Evolutionary conservation across 2,329 filamentous ascomycete genomes (phyloP).

Genomic region (Claviceps arundinis): DNA sequence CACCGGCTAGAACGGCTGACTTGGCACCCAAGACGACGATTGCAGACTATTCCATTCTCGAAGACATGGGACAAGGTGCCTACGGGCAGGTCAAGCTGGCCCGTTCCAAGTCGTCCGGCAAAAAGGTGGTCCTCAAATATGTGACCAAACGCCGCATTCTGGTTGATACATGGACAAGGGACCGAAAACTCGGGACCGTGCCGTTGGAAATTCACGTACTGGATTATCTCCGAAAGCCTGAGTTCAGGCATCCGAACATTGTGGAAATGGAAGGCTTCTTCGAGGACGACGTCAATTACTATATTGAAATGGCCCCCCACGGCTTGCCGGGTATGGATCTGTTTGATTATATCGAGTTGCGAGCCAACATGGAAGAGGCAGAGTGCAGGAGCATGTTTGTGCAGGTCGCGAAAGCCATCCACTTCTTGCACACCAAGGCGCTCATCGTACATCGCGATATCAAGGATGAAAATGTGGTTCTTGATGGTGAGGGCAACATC

Average conservation of each 20-base stretch:
- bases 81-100: slow-evolving; percentile 97
- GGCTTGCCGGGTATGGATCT: slow-evolving; percentile 95
- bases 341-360: slow-evolving; percentile 96
- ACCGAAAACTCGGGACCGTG: slow-evolving; percentile 83
- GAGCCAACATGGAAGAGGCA: slow-evolving; percentile 88
- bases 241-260: slow-evolving; percentile 53
- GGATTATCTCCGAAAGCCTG: slow-evolving; percentile 74
- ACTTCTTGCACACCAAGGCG: slow-evolving; percentile 83
- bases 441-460: slow-evolving; percentile 94
- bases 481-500: slow-evolving; percentile 89
- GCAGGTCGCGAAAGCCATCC: slow-evolving; percentile 79
- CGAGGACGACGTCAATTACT: slow-evolving; percentile 82
- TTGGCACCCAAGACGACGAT: slow-evolving; percentile 63
- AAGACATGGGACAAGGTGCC: slow-evolving; percentile 96
- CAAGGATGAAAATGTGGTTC: slow-evolving; percentile 95
- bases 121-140: slow-evolving; percentile 91
- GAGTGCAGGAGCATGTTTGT: slow-evolving; percentile 93
- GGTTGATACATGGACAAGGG: slow-evolving; percentile 95
- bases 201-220: slow-evolving; percentile 94
- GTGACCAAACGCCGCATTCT: slow-evolving; percentile 94
- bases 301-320: slow-evolving; percentile 96
- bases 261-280: slow-evolving; percentile 64
- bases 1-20: slow-evolving; percentile 23
- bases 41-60: slow-evolving; percentile 77
- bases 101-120: slow-evolving; percentile 64